Conservation (phyloP, 2,329 filamentous ascomycete genomes). For the Daldinia sp. region DNA sequence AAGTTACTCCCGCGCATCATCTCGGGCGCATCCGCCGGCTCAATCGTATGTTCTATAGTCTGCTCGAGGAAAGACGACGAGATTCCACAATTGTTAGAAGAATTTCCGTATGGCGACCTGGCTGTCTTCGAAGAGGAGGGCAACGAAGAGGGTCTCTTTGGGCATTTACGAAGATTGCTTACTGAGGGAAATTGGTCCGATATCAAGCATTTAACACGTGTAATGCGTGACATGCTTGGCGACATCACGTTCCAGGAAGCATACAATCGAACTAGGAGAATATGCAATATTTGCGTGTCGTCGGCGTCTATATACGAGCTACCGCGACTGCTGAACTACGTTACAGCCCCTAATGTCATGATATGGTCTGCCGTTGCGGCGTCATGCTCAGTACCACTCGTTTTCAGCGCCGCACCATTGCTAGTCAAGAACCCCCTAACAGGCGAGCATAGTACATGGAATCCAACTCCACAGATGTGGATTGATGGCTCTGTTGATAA, state of each 20-base stretch:
- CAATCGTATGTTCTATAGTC: conserved; percentile 83
- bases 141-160: conserved; percentile 67
- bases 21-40: conserved; percentile 86
- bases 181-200: conserved; percentile 88
- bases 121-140: conserved; percentile 76
- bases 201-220: conserved; percentile 79
- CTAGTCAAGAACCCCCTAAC: conserved; percentile 87
- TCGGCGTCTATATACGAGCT: conserved; percentile 87
- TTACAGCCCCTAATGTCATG: conserved; percentile 92
- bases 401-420: conserved; percentile 82
- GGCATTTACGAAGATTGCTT: conserved; percentile 75
- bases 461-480: conserved; percentile 83
- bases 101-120: conserved; percentile 82
- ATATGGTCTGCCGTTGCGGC: conserved; percentile 98
- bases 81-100: conserved; percentile 71
- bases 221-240: conserved; percentile 82
- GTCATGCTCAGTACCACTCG: conserved; percentile 88
- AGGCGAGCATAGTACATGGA: conserved; percentile 81
- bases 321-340: conserved; percentile 86
- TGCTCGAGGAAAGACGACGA: conserved; percentile 82
- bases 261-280: conserved; percentile 90
- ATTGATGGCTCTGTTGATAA: conserved; percentile 97
- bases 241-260: conserved; percentile 96
- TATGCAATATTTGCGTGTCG: conserved; percentile 94
- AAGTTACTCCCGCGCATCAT: conserved; percentile 84